Percentiles rank a stretch among this genome's conserved stretches.
Conservation (phyloP, 1,139 yeast species). For the Candida sanyaensis region DNA sequence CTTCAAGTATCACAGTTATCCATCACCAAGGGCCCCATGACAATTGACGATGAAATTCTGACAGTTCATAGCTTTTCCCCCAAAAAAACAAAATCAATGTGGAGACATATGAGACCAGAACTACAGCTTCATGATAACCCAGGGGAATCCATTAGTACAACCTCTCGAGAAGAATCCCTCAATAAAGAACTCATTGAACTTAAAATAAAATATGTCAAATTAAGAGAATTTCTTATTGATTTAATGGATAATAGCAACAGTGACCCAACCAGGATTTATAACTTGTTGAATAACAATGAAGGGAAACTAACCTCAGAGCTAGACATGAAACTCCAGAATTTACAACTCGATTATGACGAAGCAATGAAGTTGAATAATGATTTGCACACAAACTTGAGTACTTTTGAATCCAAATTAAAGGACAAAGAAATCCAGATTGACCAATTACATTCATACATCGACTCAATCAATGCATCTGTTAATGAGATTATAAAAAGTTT, state of each 20-base stretch:
- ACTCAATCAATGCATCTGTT: constrained; percentile 19
- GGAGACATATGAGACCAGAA: constrained; percentile 33
- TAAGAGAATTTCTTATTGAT: constrained; percentile 43
- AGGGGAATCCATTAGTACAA: constrained; percentile 7
- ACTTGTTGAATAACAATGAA: constrained; percentile 16
- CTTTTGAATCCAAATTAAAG: constrained; percentile 31
- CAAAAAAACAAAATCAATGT: constrained; percentile 22
- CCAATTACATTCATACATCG: constrained; percentile 18
- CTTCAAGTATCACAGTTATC: no score
- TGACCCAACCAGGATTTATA: not conserved
- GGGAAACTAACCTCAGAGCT: not conserved
- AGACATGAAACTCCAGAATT: constrained; percentile 19
- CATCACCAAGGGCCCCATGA: no score
- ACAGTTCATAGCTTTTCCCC: not conserved
- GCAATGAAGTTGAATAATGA: constrained; percentile 39
- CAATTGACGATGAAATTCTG: not conserved
- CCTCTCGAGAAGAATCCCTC: constrained; percentile 30
- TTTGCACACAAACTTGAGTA: constrained; percentile 37
- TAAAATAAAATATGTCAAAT: constrained; percentile 43
- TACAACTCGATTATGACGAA: constrained; percentile 37
- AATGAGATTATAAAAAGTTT: constrained; percentile 26
- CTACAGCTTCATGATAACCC: not conserved
- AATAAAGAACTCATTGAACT: constrained; percentile 44
- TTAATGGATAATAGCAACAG: constrained; percentile 28
- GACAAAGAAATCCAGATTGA: constrained; percentile 26